Evolutionary conservation across 2,329 filamentous ascomycete species (phyloP), one percentile per base, ranked within the genome.

Genomic region (Colletotrichum trifolii): DNA sequence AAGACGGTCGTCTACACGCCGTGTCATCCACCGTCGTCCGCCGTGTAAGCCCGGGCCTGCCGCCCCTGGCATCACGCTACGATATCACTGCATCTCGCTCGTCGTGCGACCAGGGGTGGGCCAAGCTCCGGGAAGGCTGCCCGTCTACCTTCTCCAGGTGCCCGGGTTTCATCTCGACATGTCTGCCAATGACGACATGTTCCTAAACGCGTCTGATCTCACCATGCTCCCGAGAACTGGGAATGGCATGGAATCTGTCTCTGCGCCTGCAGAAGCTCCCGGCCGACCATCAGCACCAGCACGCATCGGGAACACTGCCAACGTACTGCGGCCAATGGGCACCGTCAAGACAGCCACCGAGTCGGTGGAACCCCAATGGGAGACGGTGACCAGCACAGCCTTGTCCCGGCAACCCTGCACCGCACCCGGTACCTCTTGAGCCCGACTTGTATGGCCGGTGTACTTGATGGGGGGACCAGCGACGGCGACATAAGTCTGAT

Each of bases 271-370:
- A 63, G 59, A 63, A 58, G 64, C 59, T 66, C 60, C 60, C 64
- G 54, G 54, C 35, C 50, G 49, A n/a, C 45, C 42, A 46, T 66
- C 60, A 63, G 60, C 64, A 66, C 54, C 48, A 59, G 42, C 42
- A 66, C 53, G 33, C 36, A 64, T 66, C 42, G 52, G 57, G 52
- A 35, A 64, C 36, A 59, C 64, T 43, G 52, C 53, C 47, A 35
- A 64, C 65, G 66, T 67, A 66, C 63, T 54, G 34, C 35, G 49
- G 57, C 66, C 66, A 67, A 67, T 67, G 53, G 60, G 39, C 48
- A 48, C 38, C 49, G 38, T 39, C n/a, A 49, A 58, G 45, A 52
- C 47, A 35, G 45, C 48, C 47, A 62, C 57, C 53, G 42, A 40
- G 47, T 50, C 39, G 47, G 62, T 62, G 63, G 52, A 36, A 50